Evolutionary conservation across 148 eudicot species (phyloP).

Genomic region (Vaccinium vitisidaea): DNA sequence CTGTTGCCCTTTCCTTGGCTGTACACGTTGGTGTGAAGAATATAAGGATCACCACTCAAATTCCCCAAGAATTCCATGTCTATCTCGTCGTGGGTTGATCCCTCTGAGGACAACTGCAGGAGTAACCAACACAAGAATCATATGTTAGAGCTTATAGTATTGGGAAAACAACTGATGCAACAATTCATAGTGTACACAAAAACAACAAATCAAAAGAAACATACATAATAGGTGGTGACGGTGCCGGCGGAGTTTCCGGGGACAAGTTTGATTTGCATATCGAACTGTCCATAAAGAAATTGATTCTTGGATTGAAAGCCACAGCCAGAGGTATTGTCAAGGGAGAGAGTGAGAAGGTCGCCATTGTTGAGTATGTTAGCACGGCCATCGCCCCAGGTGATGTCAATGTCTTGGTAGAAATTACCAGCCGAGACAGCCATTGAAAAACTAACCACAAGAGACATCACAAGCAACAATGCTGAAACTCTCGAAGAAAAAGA

Average conservation of each 20-base stretch:
- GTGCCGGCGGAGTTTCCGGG: conserved; percentile 45
- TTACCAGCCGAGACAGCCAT: conserved; percentile 3
- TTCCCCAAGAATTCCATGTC: conserved; percentile 8
- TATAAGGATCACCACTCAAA: conserved; percentile 2
- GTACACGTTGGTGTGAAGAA: not conserved
- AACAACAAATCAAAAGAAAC: not conserved
- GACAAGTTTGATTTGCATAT: conserved; percentile 36
- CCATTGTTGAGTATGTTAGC: conserved; percentile 12
- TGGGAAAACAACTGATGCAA: not conserved
- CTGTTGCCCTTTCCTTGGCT: not conserved
- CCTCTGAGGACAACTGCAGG: not conserved
- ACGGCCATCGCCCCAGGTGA: conserved; percentile 9
- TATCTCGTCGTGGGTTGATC: conserved; percentile 9
- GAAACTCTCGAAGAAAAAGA: not conserved
- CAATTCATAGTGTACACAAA: not conserved
- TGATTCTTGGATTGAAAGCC: conserved; percentile 34
- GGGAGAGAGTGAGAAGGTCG: conserved; percentile 28
- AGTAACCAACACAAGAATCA: not conserved
- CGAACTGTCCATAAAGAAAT: conserved; percentile 32
- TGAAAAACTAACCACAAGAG: not conserved
- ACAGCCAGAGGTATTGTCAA: conserved; percentile 29
- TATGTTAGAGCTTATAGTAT: not conserved
- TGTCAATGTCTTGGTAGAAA: conserved; percentile 23
- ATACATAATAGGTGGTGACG: conserved; percentile 40
- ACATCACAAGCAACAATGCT: not conserved